These are phyloP conservation scores for Ustilago hordei DNA, from an alignment of 1,284 basidiomycete species.

Conservation along the genomic window DNA sequence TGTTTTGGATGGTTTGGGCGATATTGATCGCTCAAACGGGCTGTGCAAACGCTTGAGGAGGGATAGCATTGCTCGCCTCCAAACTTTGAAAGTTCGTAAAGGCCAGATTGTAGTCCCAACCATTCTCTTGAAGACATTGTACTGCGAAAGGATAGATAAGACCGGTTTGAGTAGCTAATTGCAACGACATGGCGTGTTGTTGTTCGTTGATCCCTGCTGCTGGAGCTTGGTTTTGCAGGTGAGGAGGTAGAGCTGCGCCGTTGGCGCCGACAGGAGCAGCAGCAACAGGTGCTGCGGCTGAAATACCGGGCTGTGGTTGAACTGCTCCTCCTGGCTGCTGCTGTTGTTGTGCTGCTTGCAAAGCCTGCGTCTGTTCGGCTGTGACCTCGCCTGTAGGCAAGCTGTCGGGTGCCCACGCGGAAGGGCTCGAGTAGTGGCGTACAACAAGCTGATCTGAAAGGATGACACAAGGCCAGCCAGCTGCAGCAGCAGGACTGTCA, in stretches of 20 bases:
- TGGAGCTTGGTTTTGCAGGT: slow-evolving; percentile 53
- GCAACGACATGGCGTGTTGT: slow-evolving; percentile 68
- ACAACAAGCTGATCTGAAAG: slow-evolving; percentile 88
- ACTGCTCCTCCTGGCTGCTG: background rate
- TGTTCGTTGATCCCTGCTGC: slow-evolving; percentile 58
- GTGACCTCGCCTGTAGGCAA: slow-evolving; percentile 55
- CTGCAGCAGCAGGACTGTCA: slow-evolving; percentile 82
- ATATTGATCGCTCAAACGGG: slow-evolving; percentile 1
- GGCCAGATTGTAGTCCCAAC: slow-evolving; percentile 68
- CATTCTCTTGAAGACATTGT: slow-evolving; percentile 69
- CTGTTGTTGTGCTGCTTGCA: slow-evolving; percentile 24
- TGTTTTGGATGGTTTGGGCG: too few relatives aligned
- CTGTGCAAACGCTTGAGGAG: slow-evolving; percentile 54
- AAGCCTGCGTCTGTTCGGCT: slow-evolving; percentile 28
- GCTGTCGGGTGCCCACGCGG: slow-evolving; percentile 73
- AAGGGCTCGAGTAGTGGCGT: slow-evolving; percentile 83
- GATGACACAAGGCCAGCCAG: slow-evolving; percentile 90
- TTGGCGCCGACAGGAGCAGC: slow-evolving; percentile 8
- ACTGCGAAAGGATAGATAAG: slow-evolving; percentile 69
- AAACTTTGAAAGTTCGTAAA: slow-evolving; percentile 67
- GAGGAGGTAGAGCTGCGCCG: slow-evolving; percentile 29
- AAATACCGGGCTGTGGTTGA: slow-evolving; percentile 8
- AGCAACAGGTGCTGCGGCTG: slow-evolving; percentile 5
- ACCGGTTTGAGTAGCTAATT: slow-evolving; percentile 67
- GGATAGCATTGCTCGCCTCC: slow-evolving; percentile 58